These are phyloP conservation scores for Fusarium anthophilum DNA, from an alignment of 2,329 filamentous ascomycete genomes.

Conservation along the genomic window DNA sequence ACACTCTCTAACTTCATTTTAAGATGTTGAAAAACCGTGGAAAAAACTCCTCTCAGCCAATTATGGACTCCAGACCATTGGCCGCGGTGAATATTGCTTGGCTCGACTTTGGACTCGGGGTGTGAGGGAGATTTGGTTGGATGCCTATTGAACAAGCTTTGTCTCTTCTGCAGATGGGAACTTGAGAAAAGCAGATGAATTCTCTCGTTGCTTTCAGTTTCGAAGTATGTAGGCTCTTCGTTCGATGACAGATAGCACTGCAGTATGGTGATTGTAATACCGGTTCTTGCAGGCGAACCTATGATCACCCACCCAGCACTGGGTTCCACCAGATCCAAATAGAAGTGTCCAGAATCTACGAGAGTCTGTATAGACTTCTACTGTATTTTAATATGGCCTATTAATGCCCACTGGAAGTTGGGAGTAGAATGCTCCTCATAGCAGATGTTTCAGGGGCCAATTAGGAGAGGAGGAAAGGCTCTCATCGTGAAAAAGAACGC, in stretches of 20 bases:
- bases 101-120: background rate
- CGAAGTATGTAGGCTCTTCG: accelerated
- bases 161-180: accelerated
- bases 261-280: background rate
- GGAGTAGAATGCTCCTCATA: background rate
- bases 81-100: background rate
- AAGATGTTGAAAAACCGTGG: accelerated
- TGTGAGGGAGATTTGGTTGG: background rate
- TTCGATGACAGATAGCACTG: background rate
- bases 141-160: background rate
- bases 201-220: accelerated
- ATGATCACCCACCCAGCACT: background rate
- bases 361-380: accelerated
- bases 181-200: accelerated
- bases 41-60: background rate
- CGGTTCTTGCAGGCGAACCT: background rate
- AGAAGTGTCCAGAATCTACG: background rate
- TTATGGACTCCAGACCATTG: too few relatives aligned
- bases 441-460: background rate
- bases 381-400: accelerated
- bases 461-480: background rate
- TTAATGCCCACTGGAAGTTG: background rate
- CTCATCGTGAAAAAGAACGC: accelerated
- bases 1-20: accelerated
- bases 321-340: accelerated